Evolutionary conservation across 1,284 basidiomycete genomes (phyloP), one percentile per base, ranked within the genome.

Genomic region (Trichosporon ovoides): DNA sequence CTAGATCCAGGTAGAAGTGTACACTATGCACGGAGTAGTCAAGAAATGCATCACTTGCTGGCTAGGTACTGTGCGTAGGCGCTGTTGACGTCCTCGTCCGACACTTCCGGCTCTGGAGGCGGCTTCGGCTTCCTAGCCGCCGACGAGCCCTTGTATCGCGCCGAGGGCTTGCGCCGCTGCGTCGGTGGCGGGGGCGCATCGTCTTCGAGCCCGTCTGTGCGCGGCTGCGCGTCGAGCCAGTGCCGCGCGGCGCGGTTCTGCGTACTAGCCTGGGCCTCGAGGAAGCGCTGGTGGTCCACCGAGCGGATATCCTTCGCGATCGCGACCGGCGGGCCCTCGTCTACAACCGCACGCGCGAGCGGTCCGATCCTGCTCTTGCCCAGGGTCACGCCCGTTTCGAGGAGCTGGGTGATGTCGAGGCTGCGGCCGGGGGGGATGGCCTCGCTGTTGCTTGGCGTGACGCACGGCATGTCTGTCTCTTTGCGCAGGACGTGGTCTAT

Each of bases 391-490:
- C 20, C 22, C 18, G 46, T 35, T 38, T 79, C 79, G 13, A 98
- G 80, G 3, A 89, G 79, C 56, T 82, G 68, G 11, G 74, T 68
- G 61, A 98, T 95, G 70, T 88, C 85, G 58, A 96, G 75, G 56
- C 86, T 88, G 76, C 95, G 88, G 19, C 95, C 96, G 0, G 89
- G 83, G 0, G 88, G 83, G 53, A 98, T 91, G 0, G 88, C 83
- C 18, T 73, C 74, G 3, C 90, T 88, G 65, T 98, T 92, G 11
- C 89, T 94, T 0, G 95, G 96, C 9, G 95, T 99, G 24, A 93
- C 84, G 68, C 95, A 98, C 0, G 89, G 81, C 86, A 98, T 92
- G 74, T 95, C 89, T 24, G 94, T 92, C 77, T 98, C 96, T 76
- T 99, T 99, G 31, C 95, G 83, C 52, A 98, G 81, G 2, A 97